Evolutionary conservation across 345 rosid species (phyloP), one percentile per base, ranked within the genome.

Genomic region (Gossypium mustelinum): DNA sequence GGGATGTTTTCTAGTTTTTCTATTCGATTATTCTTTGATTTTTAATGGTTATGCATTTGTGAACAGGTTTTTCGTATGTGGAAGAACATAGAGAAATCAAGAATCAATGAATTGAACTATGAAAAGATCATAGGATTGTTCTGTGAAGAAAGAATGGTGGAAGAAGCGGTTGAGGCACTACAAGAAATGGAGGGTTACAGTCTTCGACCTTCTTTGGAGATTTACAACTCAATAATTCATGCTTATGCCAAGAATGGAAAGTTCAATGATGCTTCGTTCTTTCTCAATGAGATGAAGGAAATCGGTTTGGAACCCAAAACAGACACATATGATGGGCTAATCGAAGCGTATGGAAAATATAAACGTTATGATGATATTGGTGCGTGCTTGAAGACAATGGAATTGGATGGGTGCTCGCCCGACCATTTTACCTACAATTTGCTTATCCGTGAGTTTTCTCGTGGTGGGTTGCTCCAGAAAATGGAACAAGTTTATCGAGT

Each of bases 11-110:
- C 58, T 50, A 16, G 9, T 17, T 69, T 51, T 9, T 45, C 45
- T 7, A 17, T 18, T 10, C 2, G 25, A 68, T 48, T 24, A 14
- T 48, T 24, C 18, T 68, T 47, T 56, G 51, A 20, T 34, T 63
- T 50, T 64, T 66, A 27, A 74, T 34, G 18, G 29, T 73, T 73
- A 22, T 25, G 72, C 2, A 27, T 80, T 9, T 70, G 34, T 75
- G 68, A n/a, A 22, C 81, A 92, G 93, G 87, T 90, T 18, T 89
- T 88, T 84, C 81, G 86, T 79, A 68, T 78, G 82, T 90, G 97
- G 93, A 89, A 82, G 86, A 72, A 59, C 17, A 62, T 81, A 27
- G 91, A 87, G 27, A 75, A 70, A 44, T 85, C 87, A 1, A 71
- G 92, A 75, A 77, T 81, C 68, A 89, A 50, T 75, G 88, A 83